A percentile compares a stretch with the other conserved stretches of the same genome.
Evolutionary conservation across 257 asterid genomes (phyloP).

Genomic region (Capsicum rhomboideum): DNA sequence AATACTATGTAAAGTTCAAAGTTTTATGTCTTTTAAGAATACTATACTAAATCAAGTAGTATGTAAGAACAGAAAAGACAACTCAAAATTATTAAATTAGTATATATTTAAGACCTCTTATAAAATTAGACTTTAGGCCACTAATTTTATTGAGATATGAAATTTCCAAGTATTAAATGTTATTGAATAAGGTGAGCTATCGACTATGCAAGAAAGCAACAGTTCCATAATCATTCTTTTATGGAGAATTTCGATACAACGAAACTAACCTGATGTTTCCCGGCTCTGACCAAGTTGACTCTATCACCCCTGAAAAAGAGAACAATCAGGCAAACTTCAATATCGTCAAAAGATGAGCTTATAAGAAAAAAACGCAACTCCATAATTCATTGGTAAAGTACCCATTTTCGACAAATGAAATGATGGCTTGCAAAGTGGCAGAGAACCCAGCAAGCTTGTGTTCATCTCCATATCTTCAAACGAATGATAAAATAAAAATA

Average conservation of each 20-base stretch:
- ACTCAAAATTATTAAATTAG: too few species aligned
- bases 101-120: too few species aligned
- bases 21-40: too few species aligned
- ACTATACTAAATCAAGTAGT: too few species aligned
- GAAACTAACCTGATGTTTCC: constrained; percentile 83
- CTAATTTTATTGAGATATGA: too few species aligned
- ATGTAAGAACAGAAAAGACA: too few species aligned
- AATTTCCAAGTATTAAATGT: neutral
- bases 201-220: neutral
- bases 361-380: neutral
- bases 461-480: constrained; percentile 89
- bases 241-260: constrained; percentile 2
- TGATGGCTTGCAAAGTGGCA: constrained; percentile 96
- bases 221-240: neutral
- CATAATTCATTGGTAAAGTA: constrained; percentile 17
- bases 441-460: constrained; percentile 98
- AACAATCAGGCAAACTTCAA: neutral
- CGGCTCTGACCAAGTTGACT: constrained; percentile 86
- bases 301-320: constrained; percentile 63
- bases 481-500: constrained; percentile 1
- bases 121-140: too few species aligned
- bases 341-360: constrained; percentile 8
- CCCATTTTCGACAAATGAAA: constrained; percentile 98
- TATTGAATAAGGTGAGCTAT: neutral
- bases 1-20: too few species aligned